Percentiles rank a stretch among this genome's conserved stretches.
These are phyloP conservation scores for Sphagnum fallax DNA, from an alignment of 228 moss, liverwort and hornwort species.

Conservation along the genomic window DNA sequence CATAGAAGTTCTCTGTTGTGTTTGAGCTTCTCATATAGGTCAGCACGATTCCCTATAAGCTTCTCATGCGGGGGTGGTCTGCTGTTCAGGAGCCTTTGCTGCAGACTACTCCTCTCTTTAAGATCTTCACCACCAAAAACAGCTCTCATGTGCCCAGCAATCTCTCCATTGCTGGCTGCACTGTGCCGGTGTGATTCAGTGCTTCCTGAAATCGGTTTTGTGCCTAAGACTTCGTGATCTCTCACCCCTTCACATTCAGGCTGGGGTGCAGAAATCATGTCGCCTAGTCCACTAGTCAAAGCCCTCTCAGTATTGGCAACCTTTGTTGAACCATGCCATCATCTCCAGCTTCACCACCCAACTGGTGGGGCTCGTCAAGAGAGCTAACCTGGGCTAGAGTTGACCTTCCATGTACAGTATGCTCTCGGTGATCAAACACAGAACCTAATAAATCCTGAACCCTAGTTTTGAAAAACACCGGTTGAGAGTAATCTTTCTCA, in stretches of 20 bases:
- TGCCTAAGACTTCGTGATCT: slow-evolving; percentile 21
- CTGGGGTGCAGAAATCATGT: slow-evolving; percentile 14
- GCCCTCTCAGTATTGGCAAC: slow-evolving; percentile 76
- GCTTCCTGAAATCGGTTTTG: not conserved
- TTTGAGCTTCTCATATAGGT: slow-evolving; percentile 53
- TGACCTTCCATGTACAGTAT: too few species aligned
- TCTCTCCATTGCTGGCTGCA: slow-evolving; percentile 5
- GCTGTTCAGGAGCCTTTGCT: slow-evolving; percentile 35
- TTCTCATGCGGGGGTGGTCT: slow-evolving; percentile 56
- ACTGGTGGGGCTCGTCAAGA: not conserved
- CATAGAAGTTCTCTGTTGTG: slow-evolving; percentile 65
- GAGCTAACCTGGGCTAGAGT: too few species aligned
- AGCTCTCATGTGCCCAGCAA: slow-evolving; percentile 7
- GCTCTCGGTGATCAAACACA: too few species aligned
- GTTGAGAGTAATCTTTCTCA: too few species aligned
- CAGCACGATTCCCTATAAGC: slow-evolving; percentile 55
- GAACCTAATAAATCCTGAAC: too few species aligned
- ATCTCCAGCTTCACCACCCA: not conserved
- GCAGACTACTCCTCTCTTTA: slow-evolving; percentile 42
- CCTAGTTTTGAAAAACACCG: too few species aligned
- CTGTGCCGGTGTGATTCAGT: slow-evolving; percentile 19
- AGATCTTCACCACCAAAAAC: slow-evolving; percentile 15
- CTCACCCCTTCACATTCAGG: slow-evolving; percentile 21
- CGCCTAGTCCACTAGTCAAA: slow-evolving; percentile 28
- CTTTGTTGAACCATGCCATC: slow-evolving; percentile 58